These are phyloP conservation scores for Phytophthora colocasiae DNA, from an alignment of 352 stramenopile genomes.

Conservation along the genomic window DNA sequence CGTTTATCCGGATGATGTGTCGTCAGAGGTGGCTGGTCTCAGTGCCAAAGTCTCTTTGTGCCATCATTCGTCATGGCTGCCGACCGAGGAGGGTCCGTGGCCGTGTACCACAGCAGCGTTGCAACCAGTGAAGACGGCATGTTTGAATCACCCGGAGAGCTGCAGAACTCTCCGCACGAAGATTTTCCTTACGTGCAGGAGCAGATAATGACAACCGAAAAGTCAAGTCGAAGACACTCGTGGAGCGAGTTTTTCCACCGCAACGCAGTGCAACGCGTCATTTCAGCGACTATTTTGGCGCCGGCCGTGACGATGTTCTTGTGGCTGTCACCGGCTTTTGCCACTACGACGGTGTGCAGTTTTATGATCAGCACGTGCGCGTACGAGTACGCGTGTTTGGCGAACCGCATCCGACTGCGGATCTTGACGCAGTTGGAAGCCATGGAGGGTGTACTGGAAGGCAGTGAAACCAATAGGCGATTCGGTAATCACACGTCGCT, in stretches of 20 bases:
- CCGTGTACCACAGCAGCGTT: not conserved
- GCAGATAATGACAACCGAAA: slow-evolving; percentile 1
- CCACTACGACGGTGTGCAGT: slow-evolving; percentile 66
- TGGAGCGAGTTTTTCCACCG: slow-evolving; percentile 39
- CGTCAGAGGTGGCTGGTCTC: slow-evolving; percentile 19
- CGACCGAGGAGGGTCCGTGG: not conserved
- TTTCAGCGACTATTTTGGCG: slow-evolving; percentile 64
- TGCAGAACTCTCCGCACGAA: slow-evolving; percentile 18
- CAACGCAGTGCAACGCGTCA: slow-evolving; percentile 68
- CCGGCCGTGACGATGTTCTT: slow-evolving; percentile 71
- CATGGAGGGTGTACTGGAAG: slow-evolving; percentile 23
- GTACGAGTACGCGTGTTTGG: slow-evolving; percentile 80
- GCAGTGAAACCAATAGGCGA: not conserved
- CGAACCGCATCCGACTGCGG: slow-evolving; percentile 65
- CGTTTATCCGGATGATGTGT: slow-evolving; percentile 1
- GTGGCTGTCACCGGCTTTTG: slow-evolving; percentile 67
- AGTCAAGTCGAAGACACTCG: not conserved
- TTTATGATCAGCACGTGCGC: slow-evolving; percentile 63
- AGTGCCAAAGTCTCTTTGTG: slow-evolving; percentile 12
- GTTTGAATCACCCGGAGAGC: slow-evolving; percentile 3
- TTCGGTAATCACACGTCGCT: slow-evolving; percentile 30
- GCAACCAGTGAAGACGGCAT: not conserved
- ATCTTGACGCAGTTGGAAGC: slow-evolving; percentile 44
- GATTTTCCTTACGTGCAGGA: slow-evolving; percentile 23
- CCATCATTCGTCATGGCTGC: slow-evolving; percentile 10